A percentile compares a stretch with the other conserved stretches of the same genome.
Evolutionary conservation across 495 filamentous ascomycete species (phyloP).

Genomic region (Annulohypoxylon nitens): DNA sequence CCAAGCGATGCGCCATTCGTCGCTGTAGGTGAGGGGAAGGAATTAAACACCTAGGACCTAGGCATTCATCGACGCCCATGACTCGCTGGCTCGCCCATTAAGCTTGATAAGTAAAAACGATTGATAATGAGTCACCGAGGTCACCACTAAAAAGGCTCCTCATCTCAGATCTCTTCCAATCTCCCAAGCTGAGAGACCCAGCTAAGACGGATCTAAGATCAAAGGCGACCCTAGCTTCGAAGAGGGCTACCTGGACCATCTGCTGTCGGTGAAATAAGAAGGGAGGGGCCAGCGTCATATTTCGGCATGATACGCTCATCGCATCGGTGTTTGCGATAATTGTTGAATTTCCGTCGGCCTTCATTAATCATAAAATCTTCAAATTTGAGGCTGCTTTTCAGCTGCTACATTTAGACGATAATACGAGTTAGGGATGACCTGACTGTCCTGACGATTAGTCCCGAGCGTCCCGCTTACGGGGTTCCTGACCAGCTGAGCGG

Average conservation of each 20-base stretch:
- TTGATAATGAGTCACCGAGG: constrained; percentile 14
- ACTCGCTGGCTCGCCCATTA: constrained; percentile 8
- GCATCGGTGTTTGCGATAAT: constrained; percentile 1
- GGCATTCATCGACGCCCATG: not conserved
- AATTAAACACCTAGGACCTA: not conserved
- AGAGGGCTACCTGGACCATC: not conserved
- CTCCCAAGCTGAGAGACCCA: constrained; percentile 6
- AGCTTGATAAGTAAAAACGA: not conserved
- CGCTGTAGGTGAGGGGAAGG: not conserved
- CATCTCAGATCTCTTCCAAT: constrained; percentile 7
- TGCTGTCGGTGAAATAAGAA: not conserved
- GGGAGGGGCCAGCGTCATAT: not conserved
- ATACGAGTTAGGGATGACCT: constrained; percentile 1
- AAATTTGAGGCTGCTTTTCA: constrained; percentile 6
- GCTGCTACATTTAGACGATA: constrained; percentile 1
- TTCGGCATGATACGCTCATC: constrained; percentile 5
- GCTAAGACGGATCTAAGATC: constrained; percentile 7
- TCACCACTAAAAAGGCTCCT: not conserved
- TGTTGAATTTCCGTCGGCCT: not conserved
- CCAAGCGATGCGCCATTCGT: not conserved
- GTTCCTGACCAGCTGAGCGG: constrained; percentile 6
- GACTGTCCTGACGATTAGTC: constrained; percentile 6
- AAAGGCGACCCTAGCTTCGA: constrained; percentile 4
- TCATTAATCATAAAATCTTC: not conserved
- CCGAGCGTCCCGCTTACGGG: constrained; percentile 18